Evolutionary conservation across 495 filamentous ascomycete genomes (phyloP).

Genomic region (Delitschia confertaspora): DNA sequence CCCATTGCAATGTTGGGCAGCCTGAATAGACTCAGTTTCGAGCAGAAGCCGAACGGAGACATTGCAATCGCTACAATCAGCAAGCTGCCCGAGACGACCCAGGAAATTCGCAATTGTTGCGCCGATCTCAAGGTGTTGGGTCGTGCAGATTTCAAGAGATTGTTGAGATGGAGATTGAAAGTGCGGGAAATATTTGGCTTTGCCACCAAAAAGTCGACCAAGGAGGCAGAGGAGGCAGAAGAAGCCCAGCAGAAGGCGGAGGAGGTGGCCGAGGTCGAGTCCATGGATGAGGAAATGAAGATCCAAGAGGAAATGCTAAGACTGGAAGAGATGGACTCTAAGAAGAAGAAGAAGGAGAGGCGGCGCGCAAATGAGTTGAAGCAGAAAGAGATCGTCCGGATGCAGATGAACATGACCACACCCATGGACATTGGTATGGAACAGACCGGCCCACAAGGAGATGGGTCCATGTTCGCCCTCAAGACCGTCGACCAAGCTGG

Average conservation of each 20-base stretch:
- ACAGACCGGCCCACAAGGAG: constrained; percentile 66
- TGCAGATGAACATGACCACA: constrained; percentile 95
- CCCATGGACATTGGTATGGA: constrained; percentile 95
- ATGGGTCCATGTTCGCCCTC: constrained; percentile 73
- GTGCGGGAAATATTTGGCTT: constrained; percentile 89
- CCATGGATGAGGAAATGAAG: constrained; percentile 88
- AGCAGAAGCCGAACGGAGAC: constrained; percentile 67
- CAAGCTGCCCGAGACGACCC: constrained; percentile 84
- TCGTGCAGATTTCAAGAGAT: constrained; percentile 83
- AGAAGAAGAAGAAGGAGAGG: constrained; percentile 68
- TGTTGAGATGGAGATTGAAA: constrained; percentile 88
- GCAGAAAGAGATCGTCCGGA: constrained; percentile 77
- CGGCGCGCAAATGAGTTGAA: constrained; percentile 82
- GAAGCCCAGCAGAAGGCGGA: constrained; percentile 48
- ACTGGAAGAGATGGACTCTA: constrained; percentile 64
- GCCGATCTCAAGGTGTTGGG: constrained; percentile 83
- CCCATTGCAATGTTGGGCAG: constrained; percentile 91
- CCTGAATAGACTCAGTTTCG: constrained; percentile 75
- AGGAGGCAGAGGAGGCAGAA: constrained; percentile 35
- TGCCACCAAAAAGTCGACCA: constrained; percentile 57
- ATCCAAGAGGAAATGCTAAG: constrained; percentile 80
- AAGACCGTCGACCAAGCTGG: constrained; percentile 68
- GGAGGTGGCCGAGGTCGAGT: constrained; percentile 66
- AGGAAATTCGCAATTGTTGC: constrained; percentile 79
- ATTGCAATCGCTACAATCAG: constrained; percentile 78